Evolutionary conservation across 2,329 filamentous ascomycete genomes (phyloP), one percentile per base, ranked within the genome.

Genomic region (Elsinoe batatas): DNA sequence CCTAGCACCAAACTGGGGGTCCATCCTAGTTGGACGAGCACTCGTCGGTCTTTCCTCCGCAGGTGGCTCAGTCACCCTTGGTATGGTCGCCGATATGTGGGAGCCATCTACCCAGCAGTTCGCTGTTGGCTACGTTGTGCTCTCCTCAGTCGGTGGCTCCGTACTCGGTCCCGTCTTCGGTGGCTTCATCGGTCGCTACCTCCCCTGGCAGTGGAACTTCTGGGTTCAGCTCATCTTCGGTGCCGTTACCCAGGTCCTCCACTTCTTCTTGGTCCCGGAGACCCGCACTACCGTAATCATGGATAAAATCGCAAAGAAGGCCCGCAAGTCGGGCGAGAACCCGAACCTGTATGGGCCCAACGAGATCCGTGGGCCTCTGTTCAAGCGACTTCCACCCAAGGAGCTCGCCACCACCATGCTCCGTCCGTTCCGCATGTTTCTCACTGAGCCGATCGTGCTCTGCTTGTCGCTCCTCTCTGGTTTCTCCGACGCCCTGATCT

Each of bases 181-280:
- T 17, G 66, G 66, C 20, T 65, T 65, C 58, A 64, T 68, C 53
- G 61, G 37, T 59, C 76, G 82, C 50, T 54, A 47, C 59, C 78
- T 82, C 8, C 66, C 81, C 32, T 91, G 87, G 87, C 77, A 79
- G 61, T 89, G 84, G 84, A 81, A 76, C 54, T 89, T 90, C 65
- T 91, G 87, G 87, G 85, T 91, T 58, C 87, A 91, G 70, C 79
- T 91, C 60, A 88, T 90, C 61, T 82, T 90, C 50, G 86, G 87
- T 32, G 84, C 72, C 2, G 76, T 80, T 36, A 80, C 88, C 5
- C 86, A 90, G 65, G 30, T 80, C 3, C 64, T 85, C 3, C 86
- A 90, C 65, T 72, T 83, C 35, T 63, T 86, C 56, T 75, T 81
- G 6, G 86, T 91, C 1, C 87, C 87, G 1, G 87, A 91, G 68